Evolutionary conservation across 2,329 filamentous ascomycete species (phyloP), one percentile per base, ranked within the genome.

Genomic region (Magnaporthiopsis rhizophila): DNA sequence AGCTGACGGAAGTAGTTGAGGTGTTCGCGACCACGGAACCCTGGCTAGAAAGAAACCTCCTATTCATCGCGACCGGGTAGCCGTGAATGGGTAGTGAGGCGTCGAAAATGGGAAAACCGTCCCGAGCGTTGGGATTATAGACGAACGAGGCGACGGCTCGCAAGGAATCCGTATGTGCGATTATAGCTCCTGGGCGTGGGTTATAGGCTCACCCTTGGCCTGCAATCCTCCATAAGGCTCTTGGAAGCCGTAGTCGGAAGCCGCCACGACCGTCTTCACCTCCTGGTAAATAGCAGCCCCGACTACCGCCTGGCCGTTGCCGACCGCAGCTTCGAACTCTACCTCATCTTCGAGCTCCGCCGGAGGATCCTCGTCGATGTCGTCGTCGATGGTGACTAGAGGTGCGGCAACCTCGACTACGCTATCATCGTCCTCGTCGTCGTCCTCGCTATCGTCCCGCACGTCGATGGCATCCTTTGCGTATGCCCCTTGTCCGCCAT

Each of bases 341-440:
- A 38, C 53, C 15, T 58, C 24, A 2, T 64, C 62, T 5, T 53
- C 57, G 28, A 32, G 58, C 15, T 60, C 58, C 28, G 38, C 58
- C 15, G 21, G 26, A n/a, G 28, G 21, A 28, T 60, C 58, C 28
- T 60, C 58, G 15, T n/a, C 58, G 2, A 60, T 24, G 13, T 60
- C 58, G 32, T 32, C 28, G 15, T 28, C 26, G 6, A n/a, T 32
- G 24, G 30, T 58, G 8, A 28, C 57, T 8, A 58, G 24, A 28
- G 26, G 26, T 8, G 30, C 57, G 26, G 32, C 26, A 28, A 32
- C 58, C 32, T 60, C 58, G 58, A 60, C 58, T 2, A 60, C 58
- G 36, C 58, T 58, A 13, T 64, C 62, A 8, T 60, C 62, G n/a
- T 24, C 26, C 30, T 30, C 30, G 30, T 64, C 62, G 8, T 64